Conservation (phyloP, 2,329 filamentous ascomycete genomes). For the Pseudogymnoascus sp. region DNA sequence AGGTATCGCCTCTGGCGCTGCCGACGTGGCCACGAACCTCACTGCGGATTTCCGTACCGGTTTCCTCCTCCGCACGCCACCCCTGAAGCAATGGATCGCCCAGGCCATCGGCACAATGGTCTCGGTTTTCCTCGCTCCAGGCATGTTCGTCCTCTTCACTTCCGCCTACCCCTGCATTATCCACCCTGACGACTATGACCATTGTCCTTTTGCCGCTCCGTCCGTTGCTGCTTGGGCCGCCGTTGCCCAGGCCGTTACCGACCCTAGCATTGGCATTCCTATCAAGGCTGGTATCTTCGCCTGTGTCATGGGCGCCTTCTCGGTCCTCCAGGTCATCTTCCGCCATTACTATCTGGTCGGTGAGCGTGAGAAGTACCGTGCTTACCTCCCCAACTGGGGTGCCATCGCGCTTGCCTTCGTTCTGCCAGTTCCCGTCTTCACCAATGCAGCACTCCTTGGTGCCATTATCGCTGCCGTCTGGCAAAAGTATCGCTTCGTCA, state of each 20-base stretch:
- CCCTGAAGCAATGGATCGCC: constrained; percentile 58
- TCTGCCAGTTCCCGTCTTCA: constrained; percentile 48
- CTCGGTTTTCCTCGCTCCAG: constrained; percentile 59
- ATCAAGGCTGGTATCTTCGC: constrained; percentile 49
- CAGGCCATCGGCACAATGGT: constrained; percentile 56
- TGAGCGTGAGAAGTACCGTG: constrained; percentile 44
- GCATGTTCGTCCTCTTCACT: constrained; percentile 60
- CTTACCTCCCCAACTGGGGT: constrained; percentile 55
- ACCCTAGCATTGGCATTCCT: constrained; percentile 48
- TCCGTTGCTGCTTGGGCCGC: constrained; percentile 60
- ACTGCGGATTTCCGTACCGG: constrained; percentile 60
- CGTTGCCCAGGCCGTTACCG: constrained; percentile 54
- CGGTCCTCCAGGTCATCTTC: constrained; percentile 43
- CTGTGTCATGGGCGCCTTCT: constrained; percentile 46
- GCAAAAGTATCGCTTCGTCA: constrained; percentile 44
- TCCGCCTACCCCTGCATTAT: constrained; percentile 63
- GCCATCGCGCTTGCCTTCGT: constrained; percentile 53
- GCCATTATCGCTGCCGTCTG: constrained; percentile 45
- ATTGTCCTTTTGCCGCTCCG: constrained; percentile 53
- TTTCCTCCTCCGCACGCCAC: constrained; percentile 58
- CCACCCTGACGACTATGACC: constrained; percentile 35
- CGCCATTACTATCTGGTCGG: constrained; percentile 49
- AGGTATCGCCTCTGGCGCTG: constrained; percentile 47
- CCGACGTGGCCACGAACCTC: constrained; percentile 45
- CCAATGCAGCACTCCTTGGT: constrained; percentile 51